Conservation (phyloP, 2,329 filamentous ascomycete species). For the Aureobasidium subglaciale region DNA sequence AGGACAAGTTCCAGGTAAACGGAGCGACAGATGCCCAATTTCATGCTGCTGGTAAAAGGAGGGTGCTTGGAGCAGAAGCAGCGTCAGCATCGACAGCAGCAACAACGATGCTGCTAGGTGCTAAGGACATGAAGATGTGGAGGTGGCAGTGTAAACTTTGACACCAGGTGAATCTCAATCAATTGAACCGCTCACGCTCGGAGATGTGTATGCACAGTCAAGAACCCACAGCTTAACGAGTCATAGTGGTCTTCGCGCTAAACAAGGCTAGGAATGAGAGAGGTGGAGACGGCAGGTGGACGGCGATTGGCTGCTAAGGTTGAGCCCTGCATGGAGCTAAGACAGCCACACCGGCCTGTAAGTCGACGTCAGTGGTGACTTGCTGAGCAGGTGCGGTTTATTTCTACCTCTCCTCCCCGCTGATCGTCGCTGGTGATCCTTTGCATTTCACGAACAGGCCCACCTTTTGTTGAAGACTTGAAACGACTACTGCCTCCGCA, state of each 20-base stretch:
- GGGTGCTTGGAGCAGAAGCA: background rate
- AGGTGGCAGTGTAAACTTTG: conserved; percentile 15
- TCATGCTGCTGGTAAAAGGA: background rate
- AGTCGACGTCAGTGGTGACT: conserved; percentile 13
- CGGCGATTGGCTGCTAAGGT: conserved; percentile 11
- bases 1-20: conserved; percentile 10
- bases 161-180: conserved; percentile 9
- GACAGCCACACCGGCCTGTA: conserved; percentile 11
- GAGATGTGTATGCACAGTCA: background rate
- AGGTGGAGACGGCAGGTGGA: background rate
- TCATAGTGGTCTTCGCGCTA: conserved; percentile 1
- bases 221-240: conserved; percentile 8
- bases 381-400: conserved; percentile 9
- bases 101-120: background rate
- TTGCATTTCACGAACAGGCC: conserved; percentile 11
- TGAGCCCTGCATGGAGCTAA: conserved; percentile 11
- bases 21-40: conserved; percentile 1
- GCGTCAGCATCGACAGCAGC: background rate
- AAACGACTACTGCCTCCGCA: conserved; percentile 13
- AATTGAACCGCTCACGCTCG: conserved; percentile 8
- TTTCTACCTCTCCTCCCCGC: conserved; percentile 15
- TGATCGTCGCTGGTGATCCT: conserved; percentile 13
- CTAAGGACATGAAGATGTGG: background rate
- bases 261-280: conserved; percentile 7
- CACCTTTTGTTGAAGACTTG: conserved; percentile 13